phyloP scores from a whole-genome alignment of 805 yeast genomes.

The Candida verbasci region DNA sequence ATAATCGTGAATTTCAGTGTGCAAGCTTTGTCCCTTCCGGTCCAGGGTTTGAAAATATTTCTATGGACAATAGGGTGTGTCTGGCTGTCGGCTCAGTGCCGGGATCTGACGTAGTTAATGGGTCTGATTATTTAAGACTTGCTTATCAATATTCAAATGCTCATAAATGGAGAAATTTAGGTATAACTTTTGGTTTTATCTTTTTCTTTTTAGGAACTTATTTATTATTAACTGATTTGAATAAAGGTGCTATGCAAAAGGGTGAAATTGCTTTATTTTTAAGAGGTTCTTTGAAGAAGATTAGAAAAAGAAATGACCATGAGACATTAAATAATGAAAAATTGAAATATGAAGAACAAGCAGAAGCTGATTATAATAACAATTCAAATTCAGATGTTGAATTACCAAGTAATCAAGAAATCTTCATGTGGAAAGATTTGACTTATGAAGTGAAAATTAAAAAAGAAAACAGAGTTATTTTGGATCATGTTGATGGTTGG shows the following conservation, averaged over 20 bases:
- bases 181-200: slow-evolving; percentile 53
- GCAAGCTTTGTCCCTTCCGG: slow-evolving; percentile 56
- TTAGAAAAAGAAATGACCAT: slow-evolving; percentile 19
- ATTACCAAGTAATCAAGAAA: slow-evolving; percentile 13
- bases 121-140: slow-evolving; percentile 49
- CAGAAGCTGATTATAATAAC: slow-evolving; percentile 15
- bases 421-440: slow-evolving; percentile 37
- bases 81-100: slow-evolving; percentile 53
- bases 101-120: slow-evolving; percentile 51
- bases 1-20: slow-evolving; percentile 52
- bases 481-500: slow-evolving; percentile 50
- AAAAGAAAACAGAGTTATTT: slow-evolving; percentile 31
- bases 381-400: slow-evolving; percentile 4
- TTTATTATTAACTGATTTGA: slow-evolving; percentile 29
- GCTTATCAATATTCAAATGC: slow-evolving; percentile 48
- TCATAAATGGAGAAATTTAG: slow-evolving; percentile 80
- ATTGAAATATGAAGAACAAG: slow-evolving; percentile 20
- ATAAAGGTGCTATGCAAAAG: slow-evolving; percentile 42
- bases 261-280: slow-evolving; percentile 33
- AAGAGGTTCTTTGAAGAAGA: slow-evolving; percentile 24
- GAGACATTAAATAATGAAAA: slow-evolving; percentile 21
- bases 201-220: slow-evolving; percentile 35
- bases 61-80: slow-evolving; percentile 28
- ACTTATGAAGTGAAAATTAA: slow-evolving; percentile 35
- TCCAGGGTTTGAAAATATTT: slow-evolving; percentile 4